Base-by-base conservation (phyloP, 2,329 filamentous ascomycete genomes). In the Calonectria pteridis region DNA sequence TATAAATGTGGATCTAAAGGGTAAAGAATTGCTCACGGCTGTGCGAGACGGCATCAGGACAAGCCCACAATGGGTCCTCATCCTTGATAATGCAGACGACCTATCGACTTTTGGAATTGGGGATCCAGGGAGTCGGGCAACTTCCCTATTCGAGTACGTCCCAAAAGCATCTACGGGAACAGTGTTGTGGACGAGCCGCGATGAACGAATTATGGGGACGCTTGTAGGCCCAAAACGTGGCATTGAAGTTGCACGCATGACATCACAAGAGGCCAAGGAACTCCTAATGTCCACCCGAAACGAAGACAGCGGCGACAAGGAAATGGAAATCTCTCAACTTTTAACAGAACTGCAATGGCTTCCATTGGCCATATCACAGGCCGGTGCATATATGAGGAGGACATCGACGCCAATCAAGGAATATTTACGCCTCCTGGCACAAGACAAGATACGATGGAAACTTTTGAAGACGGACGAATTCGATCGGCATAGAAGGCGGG, bases 1-100 rank as follows among this genome's bases (percentile, higher is more conserved):
- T 0, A 75, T 84, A 9, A 49, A 85, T 16, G 84, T 88, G 18
- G 73, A 59, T 77, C 76, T 9, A 84, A 89, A 66, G 91, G 80
- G 91, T 73, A 84, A 85, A 59, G 92, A 94, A 3, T 74, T 78
- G 91, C 88, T 89, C 67, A 90, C 92, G 76, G 88, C 91, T 83
- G 91, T 94, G 77, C 86, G 90, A 16, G 59, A 66, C 4, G 75
- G 83, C 26, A 76, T 86, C 0, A 79, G 73, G 50, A 82, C 78
- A 0, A 74, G 79, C n/a, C 69, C 63, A 9, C 78, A 73, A 40
- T 88, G 84, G 86, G 76, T 88, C 46, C 74, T 88, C 1, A 77
- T 88, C 2, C 74, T 87, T 7, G 84, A 87, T 63, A 88, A 88
- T 70, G 84, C 83, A 0, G 86, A 89, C 43, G 83, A 69, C 13